Conservation (phyloP, 164 flowering plant genomes). For the Echeveria elegans region DNA sequence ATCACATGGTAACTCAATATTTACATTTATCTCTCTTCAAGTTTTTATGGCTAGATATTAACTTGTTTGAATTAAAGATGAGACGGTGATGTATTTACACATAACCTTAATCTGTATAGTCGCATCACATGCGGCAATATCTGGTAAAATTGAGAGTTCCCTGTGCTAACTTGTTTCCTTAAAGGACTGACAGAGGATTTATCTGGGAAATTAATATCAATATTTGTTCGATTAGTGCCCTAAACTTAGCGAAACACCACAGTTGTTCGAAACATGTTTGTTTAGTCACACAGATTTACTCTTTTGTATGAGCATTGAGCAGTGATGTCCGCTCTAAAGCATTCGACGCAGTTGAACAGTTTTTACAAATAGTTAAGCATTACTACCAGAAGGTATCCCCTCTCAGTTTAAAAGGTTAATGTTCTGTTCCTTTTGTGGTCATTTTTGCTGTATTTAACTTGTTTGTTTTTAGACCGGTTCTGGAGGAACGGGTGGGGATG, state of each 20-base stretch:
- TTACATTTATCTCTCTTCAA: background rate
- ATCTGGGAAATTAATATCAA: background rate
- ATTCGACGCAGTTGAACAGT: conserved; percentile 95
- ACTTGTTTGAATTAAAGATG: background rate
- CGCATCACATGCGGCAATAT: background rate
- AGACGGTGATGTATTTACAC: background rate
- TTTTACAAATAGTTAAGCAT: conserved; percentile 75
- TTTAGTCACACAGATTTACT: background rate
- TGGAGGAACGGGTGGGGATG: conserved; percentile 44
- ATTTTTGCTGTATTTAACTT: background rate
- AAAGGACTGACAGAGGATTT: background rate
- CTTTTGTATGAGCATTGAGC: conserved; percentile 44
- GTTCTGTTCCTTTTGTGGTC: background rate
- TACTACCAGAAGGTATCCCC: conserved; percentile 63
- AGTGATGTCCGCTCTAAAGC: conserved; percentile 95
- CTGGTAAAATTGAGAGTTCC: background rate
- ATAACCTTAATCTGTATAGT: background rate
- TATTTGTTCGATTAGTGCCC: background rate
- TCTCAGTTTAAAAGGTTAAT: conserved; percentile 4
- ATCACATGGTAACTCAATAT: background rate
- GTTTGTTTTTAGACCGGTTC: conserved; percentile 29
- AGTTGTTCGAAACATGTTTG: background rate
- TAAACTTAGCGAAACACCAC: background rate
- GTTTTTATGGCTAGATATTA: too few species aligned
- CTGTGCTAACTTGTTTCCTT: background rate